Conservation (phyloP, 1,139 yeast genomes). For the Protomyces pachydermus region DNA sequence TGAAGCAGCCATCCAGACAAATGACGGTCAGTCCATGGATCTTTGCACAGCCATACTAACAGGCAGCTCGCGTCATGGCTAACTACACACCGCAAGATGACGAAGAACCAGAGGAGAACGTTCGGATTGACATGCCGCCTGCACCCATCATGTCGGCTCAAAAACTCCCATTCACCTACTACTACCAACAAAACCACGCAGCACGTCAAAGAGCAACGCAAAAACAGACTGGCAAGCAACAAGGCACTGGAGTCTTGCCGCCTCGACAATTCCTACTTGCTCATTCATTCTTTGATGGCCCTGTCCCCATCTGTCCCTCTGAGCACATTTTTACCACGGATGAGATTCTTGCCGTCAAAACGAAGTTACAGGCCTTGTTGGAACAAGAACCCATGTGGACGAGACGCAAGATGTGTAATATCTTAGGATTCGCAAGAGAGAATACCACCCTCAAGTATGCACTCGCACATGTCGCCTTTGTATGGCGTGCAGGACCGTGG, state of each 20-base stretch:
- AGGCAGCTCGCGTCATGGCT: not conserved
- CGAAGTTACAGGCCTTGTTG: slow-evolving; percentile 53
- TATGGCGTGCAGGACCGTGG: slow-evolving; percentile 91
- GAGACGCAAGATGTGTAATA: slow-evolving; percentile 62
- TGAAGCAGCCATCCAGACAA: slow-evolving; percentile 43
- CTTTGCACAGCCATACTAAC: not conserved
- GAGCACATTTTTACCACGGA: slow-evolving; percentile 40
- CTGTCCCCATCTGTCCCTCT: slow-evolving; percentile 47
- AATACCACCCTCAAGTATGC: slow-evolving; percentile 57
- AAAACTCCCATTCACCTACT: not conserved
- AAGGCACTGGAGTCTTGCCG: not conserved
- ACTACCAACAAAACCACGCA: slow-evolving; percentile 53
- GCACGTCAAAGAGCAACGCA: slow-evolving; percentile 33
- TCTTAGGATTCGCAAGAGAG: slow-evolving; percentile 50
- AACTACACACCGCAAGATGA: slow-evolving; percentile 34
- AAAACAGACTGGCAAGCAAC: not conserved
- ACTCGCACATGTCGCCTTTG: slow-evolving; percentile 73
- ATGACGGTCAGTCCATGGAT: slow-evolving; percentile 38
- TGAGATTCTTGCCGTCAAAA: slow-evolving; percentile 44
- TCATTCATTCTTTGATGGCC: slow-evolving; percentile 13
- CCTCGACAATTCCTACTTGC: not conserved
- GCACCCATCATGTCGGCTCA: slow-evolving; percentile 68
- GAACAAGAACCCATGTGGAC: slow-evolving; percentile 79
- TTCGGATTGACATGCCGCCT: slow-evolving; percentile 65
- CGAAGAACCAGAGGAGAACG: slow-evolving; percentile 41